Percentiles rank a stretch among this genome's conserved stretches.
phyloP scores from a whole-genome alignment of 306 rosid species.

The Vachellia pachyceras region DNA sequence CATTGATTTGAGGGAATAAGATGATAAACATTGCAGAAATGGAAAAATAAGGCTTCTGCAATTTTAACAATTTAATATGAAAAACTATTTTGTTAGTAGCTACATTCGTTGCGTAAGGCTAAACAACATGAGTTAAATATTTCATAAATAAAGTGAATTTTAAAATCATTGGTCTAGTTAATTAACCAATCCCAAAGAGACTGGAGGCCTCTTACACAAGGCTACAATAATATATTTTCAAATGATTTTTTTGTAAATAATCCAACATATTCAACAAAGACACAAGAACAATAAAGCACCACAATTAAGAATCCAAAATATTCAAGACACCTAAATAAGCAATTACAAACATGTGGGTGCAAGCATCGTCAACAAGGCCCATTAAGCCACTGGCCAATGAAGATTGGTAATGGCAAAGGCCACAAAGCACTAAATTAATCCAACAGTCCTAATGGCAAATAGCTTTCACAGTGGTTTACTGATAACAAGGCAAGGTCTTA shows the following conservation, averaged over 20 bases:
- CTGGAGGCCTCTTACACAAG: no score
- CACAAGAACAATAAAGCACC: neutral
- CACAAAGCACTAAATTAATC: constrained; percentile 27
- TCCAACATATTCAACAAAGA: neutral
- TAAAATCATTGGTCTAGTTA: neutral
- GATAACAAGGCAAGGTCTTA: constrained; percentile 23
- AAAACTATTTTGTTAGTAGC: neutral
- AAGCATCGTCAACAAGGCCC: neutral
- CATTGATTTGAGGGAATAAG: constrained; percentile 28
- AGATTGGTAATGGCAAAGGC: neutral
- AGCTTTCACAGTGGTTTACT: constrained; percentile 19
- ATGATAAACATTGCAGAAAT: neutral
- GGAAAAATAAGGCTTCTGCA: neutral
- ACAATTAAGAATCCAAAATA: neutral
- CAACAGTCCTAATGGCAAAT: neutral
- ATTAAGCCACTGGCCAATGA: neutral
- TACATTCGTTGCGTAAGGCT: neutral
- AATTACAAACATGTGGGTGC: neutral
- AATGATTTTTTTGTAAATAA: neutral
- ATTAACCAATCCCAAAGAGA: neutral
- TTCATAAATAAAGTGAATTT: neutral
- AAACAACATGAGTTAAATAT: neutral
- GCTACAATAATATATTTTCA: neutral
- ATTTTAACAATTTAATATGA: neutral
- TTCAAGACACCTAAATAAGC: neutral